Evolutionary conservation across 1,139 yeast genomes (phyloP), one percentile per base, ranked within the genome.

Genomic region (Magnusiomyces ingens): DNA sequence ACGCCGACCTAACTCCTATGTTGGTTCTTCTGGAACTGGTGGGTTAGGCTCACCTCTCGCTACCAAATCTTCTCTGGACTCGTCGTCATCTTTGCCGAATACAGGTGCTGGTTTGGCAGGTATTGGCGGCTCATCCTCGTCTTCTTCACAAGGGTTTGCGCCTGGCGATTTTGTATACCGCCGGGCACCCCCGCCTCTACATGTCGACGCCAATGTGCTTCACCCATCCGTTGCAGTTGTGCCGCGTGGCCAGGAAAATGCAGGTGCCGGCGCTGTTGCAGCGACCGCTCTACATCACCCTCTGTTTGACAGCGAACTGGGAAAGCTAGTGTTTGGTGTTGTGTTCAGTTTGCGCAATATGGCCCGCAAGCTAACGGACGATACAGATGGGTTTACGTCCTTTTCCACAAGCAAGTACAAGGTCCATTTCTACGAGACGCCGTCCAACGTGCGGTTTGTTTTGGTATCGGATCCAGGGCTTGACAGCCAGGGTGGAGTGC

Each of bases 251-350:
- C 40, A 2, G 51, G 29, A 26, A 26, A 18, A 45, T 40, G 45
- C 52, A 51, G 44, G 56, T 50, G 19, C 59, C 50, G 11, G 17
- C 15, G 82, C 82, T 44, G 84, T 85, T 63, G 75, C 80, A 15
- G 83, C 93, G 12, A 26, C 32, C 4, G 32, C 32, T 26, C 8
- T 26, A 8, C 13, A n/a, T 21, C 19, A 36, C 18, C 43, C 29
- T 18, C 19, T 46, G 18, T 38, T 46, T 36, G 49, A 46, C 29
- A 46, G 29, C 15, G 49, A 46, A 11, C 42, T 46, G 5, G 49
- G 43, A 19, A 86, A 93, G 66, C 77, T 93, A 46, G 74, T 93
- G 18, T 93, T 89, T 66, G 99, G 99, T n/a, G 81, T 88, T 50
- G 73, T 89, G 18, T 86, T 82, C 65, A 89, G 97, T 8, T 71